Evolutionary conservation across 139 green algal species (phyloP), one percentile per base, ranked within the genome.

Genomic region (Micromonas pusilla): DNA sequence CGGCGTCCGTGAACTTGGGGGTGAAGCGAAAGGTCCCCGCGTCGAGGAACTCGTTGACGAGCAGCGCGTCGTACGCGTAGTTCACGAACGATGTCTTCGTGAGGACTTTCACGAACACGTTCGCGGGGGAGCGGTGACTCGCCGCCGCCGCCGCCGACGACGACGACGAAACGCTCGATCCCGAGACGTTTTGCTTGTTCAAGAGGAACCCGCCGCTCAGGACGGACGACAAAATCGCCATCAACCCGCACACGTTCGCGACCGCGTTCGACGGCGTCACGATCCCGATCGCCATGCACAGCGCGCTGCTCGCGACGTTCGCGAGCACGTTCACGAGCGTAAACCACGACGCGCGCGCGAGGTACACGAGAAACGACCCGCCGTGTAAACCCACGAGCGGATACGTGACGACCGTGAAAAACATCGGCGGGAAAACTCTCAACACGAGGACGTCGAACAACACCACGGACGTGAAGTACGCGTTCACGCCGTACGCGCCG

Each of bases 371-470:
- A 2, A 19, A 54, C 13, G 45, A 57, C 45, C 9, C 9, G 45
- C 45, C 9, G 52, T 66, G 74, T 21, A 80, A 31, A 19, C 63
- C 74, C 28, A 91, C 81, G 32, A 87, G 78, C 63, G 65, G 85
- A 78, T 90, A 92, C n/a, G 85, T 84, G 70, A 89, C 80, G 19
- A 91, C 73, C 32, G 86, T 84, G 66, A 93, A 93, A 80, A 91
- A 90, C 37, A 81, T 73, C 19, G 89, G 89, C 20, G 89, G 89
- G 21, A 91, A 34, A 6, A 91, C 81, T 1, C 87, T 82, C 82
- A 92, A 80, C 13, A 87, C 84, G 68, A 92, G 45, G 37, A 92
- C 71, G 81, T 93, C 89, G 75, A 93, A 92, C 38, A 90, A 52
- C 31, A 91, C 76, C 25, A 87, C 77, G 2, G 83, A 76, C 0